A percentile compares a stretch with the other conserved stretches of the same genome.
Evolutionary conservation across 371 early-diverging fungal genomes (phyloP).

Genomic region (Fennellomyces sp.): DNA sequence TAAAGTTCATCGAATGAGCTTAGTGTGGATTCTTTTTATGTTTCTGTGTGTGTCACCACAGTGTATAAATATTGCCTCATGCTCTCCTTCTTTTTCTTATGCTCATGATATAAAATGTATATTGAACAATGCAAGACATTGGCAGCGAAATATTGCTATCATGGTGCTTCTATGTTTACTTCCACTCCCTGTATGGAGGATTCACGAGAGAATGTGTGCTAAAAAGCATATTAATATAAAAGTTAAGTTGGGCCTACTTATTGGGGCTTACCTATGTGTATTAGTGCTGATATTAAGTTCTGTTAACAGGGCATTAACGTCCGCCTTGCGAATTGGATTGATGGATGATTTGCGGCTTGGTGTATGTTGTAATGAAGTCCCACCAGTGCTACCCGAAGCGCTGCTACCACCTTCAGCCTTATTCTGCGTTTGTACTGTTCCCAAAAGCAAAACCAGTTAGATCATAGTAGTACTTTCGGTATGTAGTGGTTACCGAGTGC

Average conservation of each 20-base stretch:
- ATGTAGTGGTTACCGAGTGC: constrained; percentile 3
- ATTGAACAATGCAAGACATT: too few relatives aligned
- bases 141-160: not conserved
- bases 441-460: too few relatives aligned
- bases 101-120: too few relatives aligned
- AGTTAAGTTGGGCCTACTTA: not conserved
- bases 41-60: not conserved
- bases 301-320: constrained; percentile 12
- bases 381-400: not conserved
- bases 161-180: not conserved
- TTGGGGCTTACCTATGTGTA: constrained; percentile 8
- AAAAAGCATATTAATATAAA: not conserved
- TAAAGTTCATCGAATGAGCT: not conserved
- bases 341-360: constrained; percentile 6
- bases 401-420: not conserved
- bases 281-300: constrained; percentile 10
- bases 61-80: not conserved
- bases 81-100: not conserved
- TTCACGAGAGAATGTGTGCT: constrained; percentile 22
- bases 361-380: not conserved
- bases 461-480: too few relatives aligned
- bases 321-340: constrained; percentile 4
- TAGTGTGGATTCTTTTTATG: not conserved
- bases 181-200: constrained; percentile 19
- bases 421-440: not conserved